A percentile compares a stretch with the other conserved stretches of the same genome.
phyloP scores from a whole-genome alignment of 2,329 filamentous ascomycete genomes.

The Pezicula rhizophila region DNA sequence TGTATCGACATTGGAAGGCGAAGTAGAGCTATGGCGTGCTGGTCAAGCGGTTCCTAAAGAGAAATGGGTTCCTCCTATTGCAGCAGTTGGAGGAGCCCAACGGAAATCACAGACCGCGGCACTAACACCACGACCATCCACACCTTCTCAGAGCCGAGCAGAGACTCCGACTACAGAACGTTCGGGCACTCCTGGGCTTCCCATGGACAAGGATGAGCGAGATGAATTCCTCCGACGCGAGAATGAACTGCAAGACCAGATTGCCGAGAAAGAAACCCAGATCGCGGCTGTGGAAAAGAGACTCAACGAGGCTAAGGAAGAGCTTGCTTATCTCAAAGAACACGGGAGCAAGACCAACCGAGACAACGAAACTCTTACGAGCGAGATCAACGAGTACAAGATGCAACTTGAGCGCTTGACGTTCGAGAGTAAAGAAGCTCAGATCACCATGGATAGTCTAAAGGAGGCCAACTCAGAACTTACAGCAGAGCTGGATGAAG shows the following conservation, averaged over 20 bases:
- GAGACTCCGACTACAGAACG: conserved; percentile 72
- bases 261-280: conserved; percentile 84
- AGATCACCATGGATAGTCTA: conserved; percentile 94
- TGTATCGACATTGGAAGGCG: conserved; percentile 74
- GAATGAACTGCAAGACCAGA: conserved; percentile 94
- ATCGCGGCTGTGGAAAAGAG: conserved; percentile 74
- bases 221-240: conserved; percentile 93
- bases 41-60: conserved; percentile 88
- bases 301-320: conserved; percentile 77
- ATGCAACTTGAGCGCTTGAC: conserved; percentile 95
- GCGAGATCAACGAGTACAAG: conserved; percentile 85
- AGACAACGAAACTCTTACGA: conserved; percentile 81
- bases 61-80: conserved; percentile 68
- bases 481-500: conserved; percentile 83
- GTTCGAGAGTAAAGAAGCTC: conserved; percentile 94
- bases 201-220: conserved; percentile 90
- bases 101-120: conserved; percentile 39
- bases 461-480: conserved; percentile 95
- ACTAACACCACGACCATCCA: conserved; percentile 47
- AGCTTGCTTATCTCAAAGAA: conserved; percentile 79
- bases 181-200: conserved; percentile 77
- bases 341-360: conserved; percentile 77
- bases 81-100: conserved; percentile 41
- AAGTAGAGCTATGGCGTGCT: conserved; percentile 80
- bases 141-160: conserved; percentile 52